Base-by-base conservation (phyloP, 345 rosid genomes). In the Populus simonii region DNA sequence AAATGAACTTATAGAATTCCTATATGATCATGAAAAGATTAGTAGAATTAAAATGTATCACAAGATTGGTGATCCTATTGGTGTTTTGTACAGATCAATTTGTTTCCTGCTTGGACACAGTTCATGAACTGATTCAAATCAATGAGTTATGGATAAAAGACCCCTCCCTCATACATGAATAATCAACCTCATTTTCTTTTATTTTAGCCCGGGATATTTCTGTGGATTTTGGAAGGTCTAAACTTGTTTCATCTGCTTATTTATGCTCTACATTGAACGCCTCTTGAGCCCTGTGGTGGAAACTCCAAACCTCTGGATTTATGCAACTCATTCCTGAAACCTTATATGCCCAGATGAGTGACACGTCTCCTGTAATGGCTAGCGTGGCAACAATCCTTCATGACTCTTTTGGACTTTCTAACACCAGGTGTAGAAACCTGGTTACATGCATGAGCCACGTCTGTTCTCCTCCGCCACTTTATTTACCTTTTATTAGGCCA, bases 11-110 rank as follows among this genome's bases (percentile, higher is more conserved):
- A 76, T 73, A 80, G 73, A 74, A 67, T 73, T 62, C 33, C 39
- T 27, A 31, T 45, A 62, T 67, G 72, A 68, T 23, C 55, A 61
- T 71, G 74, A 76, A 77, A 80, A 79, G 36, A n/a, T 67, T 71
- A 18, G 78, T 66, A 73, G 71, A 71, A 72, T 71, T 73, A 79
- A 53, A 72, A 74, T 77, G 80, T 69, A 80, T 81, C 53, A 51
- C 77, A 23, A 76, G 68, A 73, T 75, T 57, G 35, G 73, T 74
- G 72, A 70, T 80, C 45, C 51, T 69, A 49, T 77, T 85, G 73
- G 79, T 82, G n/a, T 80, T 80, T 70, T 89, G 87, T 87, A 83
- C 83, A 86, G 85, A 76, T 76, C 49, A 83, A 69, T 82, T 82
- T 80, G 76, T 83, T 81, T 76, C 61, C 55, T 75, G 76, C 22